phyloP scores from a whole-genome alignment of 305 asterid species.

The Vinca major region DNA sequence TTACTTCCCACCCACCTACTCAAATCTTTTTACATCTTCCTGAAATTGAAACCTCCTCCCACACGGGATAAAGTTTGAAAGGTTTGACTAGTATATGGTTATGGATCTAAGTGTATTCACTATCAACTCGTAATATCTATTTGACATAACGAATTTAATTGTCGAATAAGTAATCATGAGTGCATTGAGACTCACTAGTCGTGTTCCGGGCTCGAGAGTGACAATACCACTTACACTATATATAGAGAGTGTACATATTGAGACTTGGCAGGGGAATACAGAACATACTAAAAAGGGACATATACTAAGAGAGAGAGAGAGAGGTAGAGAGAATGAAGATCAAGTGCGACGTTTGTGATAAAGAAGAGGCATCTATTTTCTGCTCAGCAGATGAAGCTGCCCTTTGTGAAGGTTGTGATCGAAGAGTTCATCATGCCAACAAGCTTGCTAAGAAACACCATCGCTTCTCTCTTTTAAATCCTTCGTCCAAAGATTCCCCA shows the following conservation, averaged over 20 bases:
- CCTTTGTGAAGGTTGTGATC: conserved; percentile 60
- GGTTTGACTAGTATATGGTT: too few relatives aligned
- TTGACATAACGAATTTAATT: too few relatives aligned
- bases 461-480: conserved; percentile 52
- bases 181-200: too few relatives aligned
- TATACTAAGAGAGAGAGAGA: conserved; percentile 1
- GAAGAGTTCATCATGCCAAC: conserved; percentile 66
- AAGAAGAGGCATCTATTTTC: conserved; percentile 63
- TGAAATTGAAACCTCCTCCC: too few relatives aligned
- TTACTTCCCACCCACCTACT: background rate
- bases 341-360: conserved; percentile 73
- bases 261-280: conserved; percentile 8
- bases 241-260: background rate
- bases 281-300: background rate
- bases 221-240: background rate
- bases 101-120: too few relatives aligned
- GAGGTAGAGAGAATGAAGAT: conserved; percentile 48
- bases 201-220: too few relatives aligned
- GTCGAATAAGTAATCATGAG: too few relatives aligned
- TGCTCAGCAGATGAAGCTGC: conserved; percentile 90
- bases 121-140: too few relatives aligned
- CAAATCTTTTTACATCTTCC: too few relatives aligned
- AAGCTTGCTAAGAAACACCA: conserved; percentile 71
- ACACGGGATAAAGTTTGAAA: too few relatives aligned
- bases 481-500: conserved; percentile 44